These are phyloP conservation scores for Aspergillus ruber DNA, from an alignment of 2,329 filamentous ascomycete species.

Conservation along the genomic window DNA sequence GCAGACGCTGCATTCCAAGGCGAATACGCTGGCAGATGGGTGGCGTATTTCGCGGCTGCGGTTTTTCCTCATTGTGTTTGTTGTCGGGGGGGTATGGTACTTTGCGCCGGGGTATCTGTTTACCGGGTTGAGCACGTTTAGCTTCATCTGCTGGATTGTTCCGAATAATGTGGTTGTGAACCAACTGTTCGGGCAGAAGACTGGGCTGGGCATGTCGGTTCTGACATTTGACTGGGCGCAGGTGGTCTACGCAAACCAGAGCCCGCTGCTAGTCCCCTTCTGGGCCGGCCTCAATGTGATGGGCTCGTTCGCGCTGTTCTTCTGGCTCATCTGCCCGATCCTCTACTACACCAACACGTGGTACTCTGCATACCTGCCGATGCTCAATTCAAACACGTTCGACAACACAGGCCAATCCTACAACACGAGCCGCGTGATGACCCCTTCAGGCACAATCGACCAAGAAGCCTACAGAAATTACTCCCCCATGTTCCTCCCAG, in stretches of 20 bases:
- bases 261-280: slow-evolving; percentile 61
- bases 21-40: slow-evolving; percentile 34
- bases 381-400: slow-evolving; percentile 55
- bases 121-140: slow-evolving; percentile 63
- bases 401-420: slow-evolving; percentile 59
- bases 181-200: slow-evolving; percentile 64
- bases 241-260: slow-evolving; percentile 61
- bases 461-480: slow-evolving; percentile 56
- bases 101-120: slow-evolving; percentile 58
- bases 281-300: slow-evolving; percentile 39
- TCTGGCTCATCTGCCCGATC: slow-evolving; percentile 39
- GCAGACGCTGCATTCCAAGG: slow-evolving; percentile 28
- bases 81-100: slow-evolving; percentile 29
- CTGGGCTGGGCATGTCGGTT: slow-evolving; percentile 61
- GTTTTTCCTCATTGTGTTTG: slow-evolving; percentile 31
- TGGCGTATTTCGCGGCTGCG: slow-evolving; percentile 33
- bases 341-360: slow-evolving; percentile 51
- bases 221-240: slow-evolving; percentile 73
- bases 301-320: slow-evolving; percentile 38
- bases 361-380: slow-evolving; percentile 54
- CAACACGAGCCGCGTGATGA: slow-evolving; percentile 56
- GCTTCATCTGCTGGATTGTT: slow-evolving; percentile 64
- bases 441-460: slow-evolving; percentile 50
- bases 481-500: slow-evolving; percentile 59
- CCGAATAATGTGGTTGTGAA: slow-evolving; percentile 64